phyloP scores from a whole-genome alignment of 495 filamentous ascomycete species.

The Patellaria atrata region DNA sequence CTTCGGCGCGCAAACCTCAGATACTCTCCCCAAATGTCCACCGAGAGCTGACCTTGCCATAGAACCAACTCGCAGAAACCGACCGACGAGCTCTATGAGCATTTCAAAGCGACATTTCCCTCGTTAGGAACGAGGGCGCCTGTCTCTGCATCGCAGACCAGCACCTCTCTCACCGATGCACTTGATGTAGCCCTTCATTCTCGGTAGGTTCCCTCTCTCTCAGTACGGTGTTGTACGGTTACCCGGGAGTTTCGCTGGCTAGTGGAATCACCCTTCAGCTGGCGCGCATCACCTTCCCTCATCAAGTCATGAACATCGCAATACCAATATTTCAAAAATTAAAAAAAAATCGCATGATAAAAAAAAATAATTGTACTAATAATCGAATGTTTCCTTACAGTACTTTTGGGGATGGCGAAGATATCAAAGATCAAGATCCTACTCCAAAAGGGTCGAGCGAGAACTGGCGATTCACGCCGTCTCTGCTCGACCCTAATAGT shows the following conservation, averaged over 20 bases:
- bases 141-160: constrained; percentile 11
- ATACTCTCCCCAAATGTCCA: constrained; percentile 1
- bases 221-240: too few species aligned
- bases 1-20: background rate
- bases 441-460: constrained; percentile 65
- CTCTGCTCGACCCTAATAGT: constrained; percentile 70
- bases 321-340: background rate
- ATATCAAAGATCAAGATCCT: constrained; percentile 64
- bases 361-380: too few species aligned
- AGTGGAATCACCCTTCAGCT: too few species aligned
- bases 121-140: constrained; percentile 36
- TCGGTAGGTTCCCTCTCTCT: constrained; percentile 25
- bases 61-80: constrained; percentile 83
- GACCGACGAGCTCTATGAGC: constrained; percentile 64
- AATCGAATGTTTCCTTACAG: constrained; percentile 25
- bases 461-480: constrained; percentile 71
- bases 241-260: too few species aligned
- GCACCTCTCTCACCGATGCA: constrained; percentile 24
- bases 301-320: too few species aligned
- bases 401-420: constrained; percentile 33
- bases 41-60: constrained; percentile 13
- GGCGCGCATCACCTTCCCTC: too few species aligned
- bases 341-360: constrained; percentile 17
- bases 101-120: constrained; percentile 69
- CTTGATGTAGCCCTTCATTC: constrained; percentile 23